Conservation (phyloP, 1,139 yeast genomes). For the Debaryomyces singareniensis region DNA sequence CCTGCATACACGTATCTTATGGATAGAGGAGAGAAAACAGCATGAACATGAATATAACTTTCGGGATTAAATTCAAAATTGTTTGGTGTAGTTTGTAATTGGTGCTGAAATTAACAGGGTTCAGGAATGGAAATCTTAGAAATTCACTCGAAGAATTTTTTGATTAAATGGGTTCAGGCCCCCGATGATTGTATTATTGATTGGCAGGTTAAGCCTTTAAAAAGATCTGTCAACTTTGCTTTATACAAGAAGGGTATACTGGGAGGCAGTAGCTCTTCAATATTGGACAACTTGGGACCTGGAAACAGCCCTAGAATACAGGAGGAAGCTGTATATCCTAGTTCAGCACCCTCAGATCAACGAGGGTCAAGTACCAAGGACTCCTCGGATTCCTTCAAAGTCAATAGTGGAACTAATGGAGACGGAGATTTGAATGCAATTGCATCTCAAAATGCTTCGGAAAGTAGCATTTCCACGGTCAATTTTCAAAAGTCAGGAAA, state of each 20-base stretch:
- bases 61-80: too few relatives aligned
- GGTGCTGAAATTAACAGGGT: background rate
- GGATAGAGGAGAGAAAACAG: constrained; percentile 1
- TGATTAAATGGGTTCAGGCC: constrained; percentile 85
- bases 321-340: constrained; percentile 2
- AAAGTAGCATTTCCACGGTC: constrained; percentile 4
- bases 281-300: too few relatives aligned
- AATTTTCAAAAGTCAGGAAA: constrained; percentile 12
- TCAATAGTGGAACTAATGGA: background rate
- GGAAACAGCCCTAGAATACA: too few relatives aligned
- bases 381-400: background rate
- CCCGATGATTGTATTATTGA: constrained; percentile 59
- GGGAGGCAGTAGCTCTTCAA: constrained; percentile 3
- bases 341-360: constrained; percentile 1
- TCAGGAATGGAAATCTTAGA: constrained; percentile 73
- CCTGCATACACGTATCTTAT: background rate
- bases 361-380: background rate
- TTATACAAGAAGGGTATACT: constrained; percentile 43
- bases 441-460: constrained; percentile 1
- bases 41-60: too few relatives aligned
- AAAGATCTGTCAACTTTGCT: constrained; percentile 71
- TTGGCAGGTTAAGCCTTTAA: constrained; percentile 81
- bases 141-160: constrained; percentile 80
- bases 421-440: background rate
- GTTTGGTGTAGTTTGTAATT: background rate